These are phyloP conservation scores for Neurospora tetraspora DNA, from an alignment of 495 filamentous ascomycete species.

Conservation along the genomic window DNA sequence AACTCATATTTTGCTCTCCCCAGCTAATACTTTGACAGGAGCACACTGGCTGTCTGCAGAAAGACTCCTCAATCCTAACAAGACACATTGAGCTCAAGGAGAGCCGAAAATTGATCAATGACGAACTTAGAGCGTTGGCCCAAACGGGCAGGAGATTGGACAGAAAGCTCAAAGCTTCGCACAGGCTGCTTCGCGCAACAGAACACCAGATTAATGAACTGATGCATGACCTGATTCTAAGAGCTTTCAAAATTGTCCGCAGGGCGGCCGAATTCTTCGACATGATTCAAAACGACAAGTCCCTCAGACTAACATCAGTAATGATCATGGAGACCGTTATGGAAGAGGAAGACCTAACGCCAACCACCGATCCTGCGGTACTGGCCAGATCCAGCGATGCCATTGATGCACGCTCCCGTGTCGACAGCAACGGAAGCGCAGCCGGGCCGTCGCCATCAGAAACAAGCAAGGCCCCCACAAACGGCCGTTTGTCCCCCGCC, in stretches of 20 bases:
- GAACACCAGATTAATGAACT: slow-evolving; percentile 61
- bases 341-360: slow-evolving; percentile 55
- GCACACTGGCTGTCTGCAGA: slow-evolving; percentile 74
- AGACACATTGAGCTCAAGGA: slow-evolving; percentile 66
- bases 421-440: slow-evolving; percentile 16
- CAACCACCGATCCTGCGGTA: slow-evolving; percentile 52
- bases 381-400: slow-evolving; percentile 15
- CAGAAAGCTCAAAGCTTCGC: slow-evolving; percentile 36
- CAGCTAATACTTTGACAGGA: slow-evolving; percentile 45
- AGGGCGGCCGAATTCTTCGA: slow-evolving; percentile 90
- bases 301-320: slow-evolving; percentile 38
- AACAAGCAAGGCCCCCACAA: slow-evolving; percentile 21
- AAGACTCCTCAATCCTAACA: slow-evolving; percentile 65
- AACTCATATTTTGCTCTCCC: slow-evolving; percentile 1
- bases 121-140: slow-evolving; percentile 81
- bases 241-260: slow-evolving; percentile 88
- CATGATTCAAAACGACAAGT: slow-evolving; percentile 63
- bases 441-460: slow-evolving; percentile 19
- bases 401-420: slow-evolving; percentile 30
- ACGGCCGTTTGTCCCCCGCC: slow-evolving; percentile 35
- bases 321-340: slow-evolving; percentile 50
- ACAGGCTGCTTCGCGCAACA: slow-evolving; percentile 22
- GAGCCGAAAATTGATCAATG: slow-evolving; percentile 74
- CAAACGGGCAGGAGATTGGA: slow-evolving; percentile 77
- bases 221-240: slow-evolving; percentile 84